Base-by-base conservation (phyloP, 768 basidiomycete genomes). In the Chiua virens region DNA sequence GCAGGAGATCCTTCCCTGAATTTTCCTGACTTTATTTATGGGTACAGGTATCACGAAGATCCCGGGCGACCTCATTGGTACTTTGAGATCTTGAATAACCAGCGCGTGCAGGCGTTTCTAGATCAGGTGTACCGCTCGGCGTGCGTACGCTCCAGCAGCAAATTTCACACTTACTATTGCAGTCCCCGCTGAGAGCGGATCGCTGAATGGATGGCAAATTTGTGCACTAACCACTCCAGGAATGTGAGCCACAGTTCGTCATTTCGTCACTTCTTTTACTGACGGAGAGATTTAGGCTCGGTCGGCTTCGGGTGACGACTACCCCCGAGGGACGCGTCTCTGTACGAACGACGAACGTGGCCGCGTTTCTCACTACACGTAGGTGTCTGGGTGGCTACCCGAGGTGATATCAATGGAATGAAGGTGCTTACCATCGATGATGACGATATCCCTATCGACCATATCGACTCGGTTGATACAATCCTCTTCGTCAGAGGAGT, bases 111-210 rank as follows among this genome's bases (percentile, higher is more conserved):
- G 46, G 55, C 58, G 0, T 92, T 92, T 64, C 53, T 93, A 42
- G 73, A 81, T 27, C 53, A 64, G 0, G 52, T 68, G 28, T 54
- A 51, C 37, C 56, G 52, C 35, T 42, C 50, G n/a, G 58, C 44
- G 8, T 27, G 54, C 4, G 45, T 25, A 2, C 25, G 25, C 25
- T 27, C 39, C 42, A 22, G 53, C 14, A 32, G 18, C 18, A 10
- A 11, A 18, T 13, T 93, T 91, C 64, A 90, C 86, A 2, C 68
- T 95, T 49, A 94, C 90, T 0, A 83, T 86, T 6, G 78, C 83
- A 2, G 74, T 78, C 28, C 90, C 92, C 1, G 61, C 73, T 1
- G 89, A 91, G 60, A 80, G 77, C 50, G 89, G 89, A 1, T 73
- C 86, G 2, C 65, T 92, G 48, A 75, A 84, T 60, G 92, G 91